Conservation (phyloP, 164 flowering plant genomes). For the Paratinospora sagittata region DNA sequence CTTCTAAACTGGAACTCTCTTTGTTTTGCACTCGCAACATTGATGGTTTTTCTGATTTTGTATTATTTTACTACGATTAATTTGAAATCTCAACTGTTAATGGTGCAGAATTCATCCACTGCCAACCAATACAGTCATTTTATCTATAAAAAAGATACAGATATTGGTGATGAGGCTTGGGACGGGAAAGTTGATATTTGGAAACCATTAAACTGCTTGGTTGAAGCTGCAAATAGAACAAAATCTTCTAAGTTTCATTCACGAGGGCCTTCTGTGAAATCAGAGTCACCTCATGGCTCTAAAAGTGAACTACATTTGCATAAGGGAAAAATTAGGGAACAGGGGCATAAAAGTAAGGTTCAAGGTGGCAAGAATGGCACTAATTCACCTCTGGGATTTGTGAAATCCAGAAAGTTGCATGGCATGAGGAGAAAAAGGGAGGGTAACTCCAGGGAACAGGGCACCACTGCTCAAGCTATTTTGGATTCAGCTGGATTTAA, state of each 20-base stretch:
- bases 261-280: constrained; percentile 36
- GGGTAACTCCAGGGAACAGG: constrained; percentile 25
- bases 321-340: constrained; percentile 44
- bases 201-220: constrained; percentile 84
- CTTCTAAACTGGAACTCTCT: background rate
- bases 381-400: constrained; percentile 29
- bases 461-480: constrained; percentile 42
- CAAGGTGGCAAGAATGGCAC: constrained; percentile 39
- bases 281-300: constrained; percentile 28
- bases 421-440: constrained; percentile 36
- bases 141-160: constrained; percentile 31
- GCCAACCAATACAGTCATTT: constrained; percentile 37
- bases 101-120: constrained; percentile 44
- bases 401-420: constrained; percentile 54
- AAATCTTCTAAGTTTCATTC: constrained; percentile 48
- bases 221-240: constrained; percentile 88
- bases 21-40: background rate
- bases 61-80: background rate
- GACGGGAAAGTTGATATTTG: constrained; percentile 66
- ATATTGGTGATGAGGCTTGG: constrained; percentile 35
- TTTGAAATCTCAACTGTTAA: background rate
- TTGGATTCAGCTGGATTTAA: constrained; percentile 43
- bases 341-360: constrained; percentile 31
- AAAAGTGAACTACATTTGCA: constrained; percentile 23
- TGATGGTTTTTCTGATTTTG: background rate